A percentile compares a stretch with the other conserved stretches of the same genome.
Conservation (phyloP, 139 green algal genomes). For the Tetraselmis chui region DNA sequence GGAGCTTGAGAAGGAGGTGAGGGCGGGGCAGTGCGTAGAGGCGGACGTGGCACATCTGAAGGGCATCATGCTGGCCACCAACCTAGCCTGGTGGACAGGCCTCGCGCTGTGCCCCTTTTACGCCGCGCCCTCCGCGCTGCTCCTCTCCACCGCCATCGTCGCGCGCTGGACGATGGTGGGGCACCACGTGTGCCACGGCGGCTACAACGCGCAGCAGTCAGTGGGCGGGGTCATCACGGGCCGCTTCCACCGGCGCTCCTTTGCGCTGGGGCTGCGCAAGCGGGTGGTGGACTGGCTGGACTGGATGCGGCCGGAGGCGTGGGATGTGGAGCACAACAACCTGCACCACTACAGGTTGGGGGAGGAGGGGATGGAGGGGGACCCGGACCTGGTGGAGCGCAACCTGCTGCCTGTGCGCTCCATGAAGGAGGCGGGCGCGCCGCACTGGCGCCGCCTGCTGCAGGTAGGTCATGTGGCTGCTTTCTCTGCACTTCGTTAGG, state of each 20-base stretch:
- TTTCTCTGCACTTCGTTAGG: too few relatives aligned
- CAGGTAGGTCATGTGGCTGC: too few relatives aligned
- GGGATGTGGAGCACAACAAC: slow-evolving; percentile 34
- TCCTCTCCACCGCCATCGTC: slow-evolving; percentile 23
- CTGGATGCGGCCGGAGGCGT: slow-evolving; percentile 31
- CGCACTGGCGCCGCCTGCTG: not conserved
- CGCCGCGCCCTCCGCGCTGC: slow-evolving; percentile 10
- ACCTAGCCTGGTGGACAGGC: slow-evolving; percentile 15
- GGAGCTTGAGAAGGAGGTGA: slow-evolving; percentile 21
- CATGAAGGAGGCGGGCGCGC: slow-evolving; percentile 2
- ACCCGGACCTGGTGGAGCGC: slow-evolving; percentile 30
- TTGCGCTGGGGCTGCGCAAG: slow-evolving; percentile 9
- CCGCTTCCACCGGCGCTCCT: slow-evolving; percentile 24
- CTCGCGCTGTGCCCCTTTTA: slow-evolving; percentile 7
- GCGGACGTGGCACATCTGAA: slow-evolving; percentile 25
- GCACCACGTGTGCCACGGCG: slow-evolving; percentile 33
- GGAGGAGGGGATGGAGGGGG: slow-evolving; percentile 4
- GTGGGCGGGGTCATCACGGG: slow-evolving; percentile 7
- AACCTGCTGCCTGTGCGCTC: slow-evolving; percentile 17
- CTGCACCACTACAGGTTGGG: slow-evolving; percentile 31
- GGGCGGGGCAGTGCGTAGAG: slow-evolving; percentile 9
- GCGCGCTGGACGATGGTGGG: slow-evolving; percentile 29
- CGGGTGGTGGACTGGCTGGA: slow-evolving; percentile 26
- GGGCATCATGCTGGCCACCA: slow-evolving; percentile 12
- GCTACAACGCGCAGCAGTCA: slow-evolving; percentile 20